Percentiles rank a stretch among this genome's conserved stretches.
Evolutionary conservation across 768 basidiomycete species (phyloP).

Genomic region (Pleurotus salmoneostramineus): DNA sequence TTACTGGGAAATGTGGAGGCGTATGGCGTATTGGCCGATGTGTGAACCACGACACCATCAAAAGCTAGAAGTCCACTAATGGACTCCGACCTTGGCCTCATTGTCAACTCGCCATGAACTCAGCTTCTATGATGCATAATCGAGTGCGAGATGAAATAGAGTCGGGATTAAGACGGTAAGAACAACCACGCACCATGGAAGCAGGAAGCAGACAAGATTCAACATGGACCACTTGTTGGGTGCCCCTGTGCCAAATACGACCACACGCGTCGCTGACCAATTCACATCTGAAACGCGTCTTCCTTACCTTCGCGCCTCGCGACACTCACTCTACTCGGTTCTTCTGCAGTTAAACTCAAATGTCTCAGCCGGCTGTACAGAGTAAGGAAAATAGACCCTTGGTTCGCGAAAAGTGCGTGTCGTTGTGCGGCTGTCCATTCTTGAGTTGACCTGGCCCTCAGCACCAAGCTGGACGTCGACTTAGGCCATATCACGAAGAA

Average conservation of each 20-base stretch:
- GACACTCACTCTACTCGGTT: neutral
- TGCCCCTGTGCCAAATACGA: neutral
- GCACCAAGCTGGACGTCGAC: slow-evolving; percentile 16
- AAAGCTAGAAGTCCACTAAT: too few species aligned
- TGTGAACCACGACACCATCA: too few species aligned
- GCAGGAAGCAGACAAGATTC: too few species aligned
- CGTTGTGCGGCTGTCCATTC: too few species aligned
- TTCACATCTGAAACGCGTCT: neutral
- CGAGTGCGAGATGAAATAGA: too few species aligned
- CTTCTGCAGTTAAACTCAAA: neutral
- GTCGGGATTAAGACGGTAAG: too few species aligned
- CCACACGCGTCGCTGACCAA: slow-evolving; percentile 1
- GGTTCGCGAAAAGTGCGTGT: neutral
- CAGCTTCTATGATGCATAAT: too few species aligned
- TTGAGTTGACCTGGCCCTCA: slow-evolving; percentile 12
- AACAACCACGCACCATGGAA: too few species aligned
- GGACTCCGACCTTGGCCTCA: too few species aligned
- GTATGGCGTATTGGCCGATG: too few species aligned
- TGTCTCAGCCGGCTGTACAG: neutral
- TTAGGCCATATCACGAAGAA: slow-evolving; percentile 47
- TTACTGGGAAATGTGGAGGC: too few species aligned
- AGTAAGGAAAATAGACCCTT: neutral
- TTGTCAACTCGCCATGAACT: too few species aligned
- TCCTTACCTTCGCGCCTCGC: neutral
- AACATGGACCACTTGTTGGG: neutral